Conservation (phyloP, 495 filamentous ascomycete species). For the Chlorociboria aeruginascens region DNA sequence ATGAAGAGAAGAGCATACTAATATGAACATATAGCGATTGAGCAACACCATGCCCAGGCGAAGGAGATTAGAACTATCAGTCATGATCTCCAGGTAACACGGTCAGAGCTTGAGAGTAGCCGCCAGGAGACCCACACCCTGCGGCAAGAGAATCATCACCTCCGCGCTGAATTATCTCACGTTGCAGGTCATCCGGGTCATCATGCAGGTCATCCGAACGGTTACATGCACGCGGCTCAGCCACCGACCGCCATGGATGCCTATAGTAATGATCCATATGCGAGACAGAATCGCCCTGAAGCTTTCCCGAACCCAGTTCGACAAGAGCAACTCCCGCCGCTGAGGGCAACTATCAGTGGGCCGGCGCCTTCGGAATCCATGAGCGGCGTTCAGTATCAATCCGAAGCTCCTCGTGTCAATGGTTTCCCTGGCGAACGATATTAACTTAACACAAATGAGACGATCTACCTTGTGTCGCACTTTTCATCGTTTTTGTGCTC, state of each 20-base stretch:
- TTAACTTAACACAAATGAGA: too few species aligned
- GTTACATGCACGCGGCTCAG: constrained; percentile 8
- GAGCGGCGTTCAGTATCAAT: constrained; percentile 45
- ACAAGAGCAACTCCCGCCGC: constrained; percentile 35
- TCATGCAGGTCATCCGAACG: constrained; percentile 9
- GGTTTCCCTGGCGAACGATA: constrained; percentile 4
- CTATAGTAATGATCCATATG: not conserved
- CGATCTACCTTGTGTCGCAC: too few species aligned
- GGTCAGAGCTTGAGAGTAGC: constrained; percentile 34
- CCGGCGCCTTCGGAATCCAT: constrained; percentile 31
- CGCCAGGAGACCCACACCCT: constrained; percentile 35
- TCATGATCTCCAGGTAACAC: not conserved
- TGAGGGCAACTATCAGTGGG: constrained; percentile 24
- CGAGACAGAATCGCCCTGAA: not conserved
- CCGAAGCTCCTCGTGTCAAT: constrained; percentile 25
- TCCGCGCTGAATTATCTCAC: constrained; percentile 19
- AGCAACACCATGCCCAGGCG: not conserved
- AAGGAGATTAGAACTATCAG: not conserved
- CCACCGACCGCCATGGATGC: not conserved
- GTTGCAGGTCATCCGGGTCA: not conserved
- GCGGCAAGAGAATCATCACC: constrained; percentile 42
- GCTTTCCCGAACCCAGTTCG: constrained; percentile 19
- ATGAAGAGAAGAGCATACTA: too few species aligned
- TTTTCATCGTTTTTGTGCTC: too few species aligned
- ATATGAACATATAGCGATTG: constrained; percentile 2